These are phyloP conservation scores for Pythium guiyangense DNA, from an alignment of 352 stramenopile species.

Conservation along the genomic window DNA sequence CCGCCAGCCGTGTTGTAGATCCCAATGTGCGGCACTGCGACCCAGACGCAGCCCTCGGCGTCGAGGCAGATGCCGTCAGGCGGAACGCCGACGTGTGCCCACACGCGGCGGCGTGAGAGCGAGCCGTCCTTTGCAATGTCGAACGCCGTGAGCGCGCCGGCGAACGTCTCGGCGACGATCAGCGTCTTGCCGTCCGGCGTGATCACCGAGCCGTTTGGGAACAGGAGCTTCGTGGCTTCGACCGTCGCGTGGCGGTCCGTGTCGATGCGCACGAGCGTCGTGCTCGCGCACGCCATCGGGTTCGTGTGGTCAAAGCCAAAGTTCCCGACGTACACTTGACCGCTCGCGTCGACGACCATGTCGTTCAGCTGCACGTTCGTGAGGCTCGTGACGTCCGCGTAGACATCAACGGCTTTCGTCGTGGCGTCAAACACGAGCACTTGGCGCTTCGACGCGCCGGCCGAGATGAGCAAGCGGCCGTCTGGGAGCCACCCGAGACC, in stretches of 20 bases:
- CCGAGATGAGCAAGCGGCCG: conserved; percentile 49
- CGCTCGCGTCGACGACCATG: conserved; percentile 44
- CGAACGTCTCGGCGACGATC: conserved; percentile 65
- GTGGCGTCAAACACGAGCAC: conserved; percentile 38
- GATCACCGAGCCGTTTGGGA: conserved; percentile 67
- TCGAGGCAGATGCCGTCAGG: conserved; percentile 63
- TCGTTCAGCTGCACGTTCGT: conserved; percentile 55
- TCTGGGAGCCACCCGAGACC: conserved; percentile 63
- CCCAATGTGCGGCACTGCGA: conserved; percentile 43
- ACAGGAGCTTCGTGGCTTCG: conserved; percentile 52
- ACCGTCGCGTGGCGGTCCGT: conserved; percentile 39
- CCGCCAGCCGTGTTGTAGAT: conserved; percentile 42
- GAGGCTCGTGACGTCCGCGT: conserved; percentile 46
- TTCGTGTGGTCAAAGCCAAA: conserved; percentile 55
- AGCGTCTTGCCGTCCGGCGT: conserved; percentile 69
- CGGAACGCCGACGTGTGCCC: conserved; percentile 43
- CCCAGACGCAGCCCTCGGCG: conserved; percentile 64
- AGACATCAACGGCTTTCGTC: conserved; percentile 25
- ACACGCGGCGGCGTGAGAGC: conserved; percentile 47
- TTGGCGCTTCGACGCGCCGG: conserved; percentile 36
- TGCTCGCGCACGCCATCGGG: conserved; percentile 26
- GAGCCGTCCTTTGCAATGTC: conserved; percentile 46
- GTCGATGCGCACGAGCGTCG: conserved; percentile 54
- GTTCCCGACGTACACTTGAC: conserved; percentile 53
- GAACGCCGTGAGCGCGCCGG: conserved; percentile 46